These are phyloP conservation scores for Podospora pseudopauciseta DNA, from an alignment of 495 filamentous ascomycete species.

Conservation along the genomic window DNA sequence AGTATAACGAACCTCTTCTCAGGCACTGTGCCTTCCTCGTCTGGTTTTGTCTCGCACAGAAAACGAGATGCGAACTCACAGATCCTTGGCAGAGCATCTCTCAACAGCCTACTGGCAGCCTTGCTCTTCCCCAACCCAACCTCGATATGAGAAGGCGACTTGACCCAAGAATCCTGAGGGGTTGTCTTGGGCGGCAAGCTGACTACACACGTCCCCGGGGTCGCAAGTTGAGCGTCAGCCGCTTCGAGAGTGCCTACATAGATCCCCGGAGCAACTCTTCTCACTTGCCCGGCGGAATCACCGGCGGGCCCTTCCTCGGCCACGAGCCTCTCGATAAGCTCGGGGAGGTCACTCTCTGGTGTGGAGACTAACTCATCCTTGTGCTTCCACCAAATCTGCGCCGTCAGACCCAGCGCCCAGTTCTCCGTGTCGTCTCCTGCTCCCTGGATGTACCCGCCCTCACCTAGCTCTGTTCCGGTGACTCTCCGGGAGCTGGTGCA, in stretches of 20 bases:
- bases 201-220: slow-evolving; percentile 22
- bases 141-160: slow-evolving; percentile 46
- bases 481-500: slow-evolving; percentile 73
- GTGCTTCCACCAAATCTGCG: slow-evolving; percentile 74
- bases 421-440: slow-evolving; percentile 90
- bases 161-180: slow-evolving; percentile 32
- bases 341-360: slow-evolving; percentile 61
- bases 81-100: slow-evolving; percentile 58
- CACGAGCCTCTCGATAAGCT: slow-evolving; percentile 57
- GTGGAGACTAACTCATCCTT: slow-evolving; percentile 52
- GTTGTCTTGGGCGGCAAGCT: slow-evolving; percentile 35
- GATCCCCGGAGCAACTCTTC: slow-evolving; percentile 32
- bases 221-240: slow-evolving; percentile 8
- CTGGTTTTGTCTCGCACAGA: slow-evolving; percentile 15
- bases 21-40: background rate
- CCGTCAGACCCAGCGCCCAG: slow-evolving; percentile 77
- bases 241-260: slow-evolving; percentile 32
- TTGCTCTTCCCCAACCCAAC: slow-evolving; percentile 65
- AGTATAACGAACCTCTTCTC: slow-evolving; percentile 32
- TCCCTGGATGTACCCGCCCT: slow-evolving; percentile 84
- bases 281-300: slow-evolving; percentile 30
- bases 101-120: slow-evolving; percentile 69
- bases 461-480: slow-evolving; percentile 59
- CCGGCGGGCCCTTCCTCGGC: slow-evolving; percentile 20
- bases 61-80: slow-evolving; percentile 42